These are phyloP conservation scores for Pyrenophora teres DNA, from an alignment of 2,329 filamentous ascomycete genomes.

Conservation along the genomic window DNA sequence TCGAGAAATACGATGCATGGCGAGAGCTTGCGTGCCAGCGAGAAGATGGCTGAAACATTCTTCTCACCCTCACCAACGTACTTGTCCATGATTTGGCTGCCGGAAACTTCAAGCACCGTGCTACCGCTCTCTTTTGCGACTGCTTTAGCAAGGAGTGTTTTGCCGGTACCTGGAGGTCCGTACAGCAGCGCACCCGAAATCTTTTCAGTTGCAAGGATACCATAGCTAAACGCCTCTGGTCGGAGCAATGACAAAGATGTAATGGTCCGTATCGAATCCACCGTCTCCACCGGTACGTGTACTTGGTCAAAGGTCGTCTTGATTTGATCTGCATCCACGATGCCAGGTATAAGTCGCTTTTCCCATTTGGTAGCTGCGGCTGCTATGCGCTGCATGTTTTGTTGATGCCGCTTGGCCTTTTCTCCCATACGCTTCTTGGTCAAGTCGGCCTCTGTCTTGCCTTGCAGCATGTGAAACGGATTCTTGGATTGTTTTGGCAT, in stretches of 20 bases:
- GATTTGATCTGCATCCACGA: conserved; percentile 81
- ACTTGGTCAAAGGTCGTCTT: conserved; percentile 87
- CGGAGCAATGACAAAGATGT: conserved; percentile 85
- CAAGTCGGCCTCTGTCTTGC: conserved; percentile 4
- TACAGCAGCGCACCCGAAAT: conserved; percentile 89
- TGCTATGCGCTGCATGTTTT: conserved; percentile 54
- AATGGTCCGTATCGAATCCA: conserved; percentile 84
- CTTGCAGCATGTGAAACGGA: conserved; percentile 6
- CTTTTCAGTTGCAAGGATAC: conserved; percentile 86
- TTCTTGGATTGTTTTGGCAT: conserved; percentile 11
- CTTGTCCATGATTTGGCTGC: conserved; percentile 92
- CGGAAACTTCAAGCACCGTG: conserved; percentile 79
- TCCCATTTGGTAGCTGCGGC: conserved; percentile 70
- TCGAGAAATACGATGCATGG: conserved; percentile 97
- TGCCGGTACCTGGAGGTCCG: conserved; percentile 78
- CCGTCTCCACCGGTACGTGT: conserved; percentile 78
- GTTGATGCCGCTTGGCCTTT: conserved; percentile 50
- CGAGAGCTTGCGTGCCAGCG: conserved; percentile 84
- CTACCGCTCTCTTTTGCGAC: conserved; percentile 70
- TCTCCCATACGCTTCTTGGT: conserved; percentile 17
- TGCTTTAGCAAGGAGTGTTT: conserved; percentile 65
- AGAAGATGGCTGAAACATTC: conserved; percentile 88
- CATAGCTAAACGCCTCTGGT: conserved; percentile 95
- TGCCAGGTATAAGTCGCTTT: conserved; percentile 77
- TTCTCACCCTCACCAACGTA: conserved; percentile 97